Evolutionary conservation across 805 yeast species (phyloP).

Genomic region (Yarrowia sp.): DNA sequence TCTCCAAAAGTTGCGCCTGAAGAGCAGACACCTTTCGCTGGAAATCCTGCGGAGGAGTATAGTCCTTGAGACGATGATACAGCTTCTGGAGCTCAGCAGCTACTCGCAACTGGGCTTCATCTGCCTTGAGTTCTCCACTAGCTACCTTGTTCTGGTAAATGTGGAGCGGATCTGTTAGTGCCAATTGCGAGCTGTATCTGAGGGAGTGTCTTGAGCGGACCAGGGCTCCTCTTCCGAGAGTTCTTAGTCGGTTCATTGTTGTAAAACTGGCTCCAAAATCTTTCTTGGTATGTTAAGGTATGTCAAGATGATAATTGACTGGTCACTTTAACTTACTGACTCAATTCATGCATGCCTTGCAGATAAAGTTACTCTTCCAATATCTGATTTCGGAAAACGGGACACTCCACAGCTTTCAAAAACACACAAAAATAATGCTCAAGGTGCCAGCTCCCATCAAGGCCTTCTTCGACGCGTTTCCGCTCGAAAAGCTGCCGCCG

Average conservation of each 20-base stretch:
- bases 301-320: too few species aligned
- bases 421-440: slow-evolving; percentile 21
- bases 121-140: slow-evolving; percentile 51
- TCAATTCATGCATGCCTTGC: neutral
- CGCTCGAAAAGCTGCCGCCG: slow-evolving; percentile 32
- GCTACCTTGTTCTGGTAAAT: slow-evolving; percentile 53
- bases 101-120: slow-evolving; percentile 58
- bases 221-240: neutral
- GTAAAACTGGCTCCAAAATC: too few species aligned
- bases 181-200: slow-evolving; percentile 31
- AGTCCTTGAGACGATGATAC: slow-evolving; percentile 56
- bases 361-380: neutral
- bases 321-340: too few species aligned
- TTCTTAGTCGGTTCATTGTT: neutral
- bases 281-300: too few species aligned
- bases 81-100: slow-evolving; percentile 61
- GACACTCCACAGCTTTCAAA: neutral
- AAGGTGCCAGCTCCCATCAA: slow-evolving; percentile 35
- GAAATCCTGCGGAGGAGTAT: slow-evolving; percentile 52
- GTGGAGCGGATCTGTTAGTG: slow-evolving; percentile 61
- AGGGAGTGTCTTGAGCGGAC: neutral
- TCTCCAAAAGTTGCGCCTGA: slow-evolving; percentile 39
- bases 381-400: neutral
- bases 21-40: slow-evolving; percentile 44
- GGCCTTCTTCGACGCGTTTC: slow-evolving; percentile 37